Percentiles rank a stretch among this genome's conserved stretches.
These are phyloP conservation scores for Chrysoporthe cubensis DNA, from an alignment of 2,329 filamentous ascomycete species.

Conservation along the genomic window DNA sequence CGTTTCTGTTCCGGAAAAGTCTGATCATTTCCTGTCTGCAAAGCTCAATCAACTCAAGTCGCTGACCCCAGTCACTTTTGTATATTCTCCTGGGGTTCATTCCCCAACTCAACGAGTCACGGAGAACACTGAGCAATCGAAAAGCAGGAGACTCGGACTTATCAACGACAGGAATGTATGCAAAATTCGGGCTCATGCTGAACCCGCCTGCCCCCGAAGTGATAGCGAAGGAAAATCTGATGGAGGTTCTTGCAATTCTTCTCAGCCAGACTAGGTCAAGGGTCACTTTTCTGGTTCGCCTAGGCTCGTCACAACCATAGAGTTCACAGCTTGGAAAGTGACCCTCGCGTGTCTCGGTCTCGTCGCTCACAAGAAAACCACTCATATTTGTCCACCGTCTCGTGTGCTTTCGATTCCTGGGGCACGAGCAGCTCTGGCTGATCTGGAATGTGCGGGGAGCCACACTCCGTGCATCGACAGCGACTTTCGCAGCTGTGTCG, in stretches of 20 bases:
- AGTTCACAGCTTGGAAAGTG: background rate
- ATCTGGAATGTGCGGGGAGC: background rate
- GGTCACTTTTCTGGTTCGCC: background rate
- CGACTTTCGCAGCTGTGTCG: too few relatives aligned
- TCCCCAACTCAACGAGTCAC: background rate
- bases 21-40: background rate
- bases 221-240: background rate
- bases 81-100: too few relatives aligned
- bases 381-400: background rate
- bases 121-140: background rate
- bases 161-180: background rate
- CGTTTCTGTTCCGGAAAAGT: background rate
- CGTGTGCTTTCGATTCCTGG: background rate
- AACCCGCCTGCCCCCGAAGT: background rate
- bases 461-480: background rate
- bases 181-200: background rate
- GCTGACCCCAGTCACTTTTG: too few relatives aligned
- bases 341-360: background rate
- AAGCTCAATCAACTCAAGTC: background rate
- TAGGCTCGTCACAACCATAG: background rate
- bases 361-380: background rate
- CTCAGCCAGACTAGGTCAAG: background rate
- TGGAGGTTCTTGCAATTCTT: background rate
- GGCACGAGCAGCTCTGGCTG: background rate
- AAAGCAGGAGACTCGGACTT: background rate